A percentile compares a stretch with the other conserved stretches of the same genome.
These are phyloP conservation scores for Puccinia coronata DNA, from an alignment of 1,284 basidiomycete species.

Conservation along the genomic window DNA sequence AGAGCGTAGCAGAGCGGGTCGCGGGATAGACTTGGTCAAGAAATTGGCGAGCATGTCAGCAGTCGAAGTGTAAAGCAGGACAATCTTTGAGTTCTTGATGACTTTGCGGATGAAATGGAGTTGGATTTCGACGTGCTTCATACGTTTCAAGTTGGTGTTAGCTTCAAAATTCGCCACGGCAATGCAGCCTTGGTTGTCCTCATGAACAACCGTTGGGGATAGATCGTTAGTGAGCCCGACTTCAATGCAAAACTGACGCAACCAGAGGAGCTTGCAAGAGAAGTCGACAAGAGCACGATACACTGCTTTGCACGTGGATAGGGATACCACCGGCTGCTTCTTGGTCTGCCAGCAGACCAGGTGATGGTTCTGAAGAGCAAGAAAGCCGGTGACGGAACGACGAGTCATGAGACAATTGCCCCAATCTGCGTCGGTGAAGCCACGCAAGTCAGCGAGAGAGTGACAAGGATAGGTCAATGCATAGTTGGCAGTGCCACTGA, in stretches of 20 bases:
- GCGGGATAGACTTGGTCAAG: no score
- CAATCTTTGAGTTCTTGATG: not conserved
- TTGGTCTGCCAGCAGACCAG: conserved; percentile 1
- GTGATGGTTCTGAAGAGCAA: not conserved
- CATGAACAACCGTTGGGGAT: not conserved
- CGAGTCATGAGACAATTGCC: not conserved
- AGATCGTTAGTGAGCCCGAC: not conserved
- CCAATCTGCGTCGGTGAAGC: conserved; percentile 27
- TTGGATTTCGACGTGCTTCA: not conserved
- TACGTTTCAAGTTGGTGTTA: not conserved
- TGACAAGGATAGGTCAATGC: not conserved
- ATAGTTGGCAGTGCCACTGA: not conserved
- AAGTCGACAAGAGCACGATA: not conserved
- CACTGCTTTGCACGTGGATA: not conserved
- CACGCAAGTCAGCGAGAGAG: not conserved
- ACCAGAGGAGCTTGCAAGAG: not conserved
- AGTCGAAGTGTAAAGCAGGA: not conserved
- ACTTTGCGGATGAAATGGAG: not conserved
- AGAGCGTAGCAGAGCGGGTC: no score
- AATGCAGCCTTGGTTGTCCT: not conserved
- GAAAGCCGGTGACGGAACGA: not conserved
- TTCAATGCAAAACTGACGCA: not conserved
- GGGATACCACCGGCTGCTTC: conserved; percentile 8
- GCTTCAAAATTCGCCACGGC: not conserved
- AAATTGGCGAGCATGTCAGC: not conserved